Base-by-base conservation (phyloP, 768 basidiomycete species). In the Tylopilus sp. region DNA sequence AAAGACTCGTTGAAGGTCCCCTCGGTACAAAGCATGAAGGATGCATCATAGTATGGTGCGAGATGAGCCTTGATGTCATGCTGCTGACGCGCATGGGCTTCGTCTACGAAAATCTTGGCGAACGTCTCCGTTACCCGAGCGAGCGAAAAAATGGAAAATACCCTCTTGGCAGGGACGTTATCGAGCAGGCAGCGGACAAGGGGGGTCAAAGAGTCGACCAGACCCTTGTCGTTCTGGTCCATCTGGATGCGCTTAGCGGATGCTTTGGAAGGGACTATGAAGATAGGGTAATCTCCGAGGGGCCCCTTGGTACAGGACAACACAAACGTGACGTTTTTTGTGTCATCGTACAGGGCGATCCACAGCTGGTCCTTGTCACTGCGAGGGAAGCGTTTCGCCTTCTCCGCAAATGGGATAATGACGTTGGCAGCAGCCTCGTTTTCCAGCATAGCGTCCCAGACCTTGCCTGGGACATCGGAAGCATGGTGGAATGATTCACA, bases 141-240 rank as follows among this genome's bases (percentile, higher is more conserved):
- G 7, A 76, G 72, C 4, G 84, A 80, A 51, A 88, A 91, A 17
- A 89, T 73, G 2, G 89, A 87, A 63, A 84, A 89, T 0, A 65
- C 44, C n/a, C 61, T 42, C 19, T 37, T 3, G 2, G 51, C 37
- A 41, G 25, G 41, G 33, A 59, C 63, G 13, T 50, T 22, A 6
- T 59, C 1, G 17, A 59, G 24, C 10, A 63, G 24, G 17, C 63
- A 37, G 3, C 1, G 11, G 47, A 63, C 47, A 3, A 63, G 63
- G 1, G 33, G 48, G 0, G 0, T 10, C 25, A 62, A 4, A 19
- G 53, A 38, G 11, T 50, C 30, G 21, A 31, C 5, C 2, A 62
- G 17, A 7, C n/a, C 11, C 41, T 9, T 22, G n/a, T 47, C 59
- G 6, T 1, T 12, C 8, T 3, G 25, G 25, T 52, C 50, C 16